Conservation (phyloP, 352 stramenopile species). For the Halophytophthora batemanensis region DNA sequence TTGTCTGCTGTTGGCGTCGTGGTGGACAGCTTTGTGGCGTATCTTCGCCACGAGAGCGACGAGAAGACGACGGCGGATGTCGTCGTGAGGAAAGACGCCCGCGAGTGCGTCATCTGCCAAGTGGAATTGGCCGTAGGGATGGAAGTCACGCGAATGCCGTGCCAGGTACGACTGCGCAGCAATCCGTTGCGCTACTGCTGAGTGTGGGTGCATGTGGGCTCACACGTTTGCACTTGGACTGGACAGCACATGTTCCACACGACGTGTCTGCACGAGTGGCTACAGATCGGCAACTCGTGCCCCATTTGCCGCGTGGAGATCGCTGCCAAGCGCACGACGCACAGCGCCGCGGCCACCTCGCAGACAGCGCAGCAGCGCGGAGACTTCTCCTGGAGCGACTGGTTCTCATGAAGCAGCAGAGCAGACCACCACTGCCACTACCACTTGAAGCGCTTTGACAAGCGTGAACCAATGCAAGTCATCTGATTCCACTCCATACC, state of each 20-base stretch:
- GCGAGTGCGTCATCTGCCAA: constrained; percentile 82
- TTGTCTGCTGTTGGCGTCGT: background rate
- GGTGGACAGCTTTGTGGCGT: constrained; percentile 51
- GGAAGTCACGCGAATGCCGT: constrained; percentile 68
- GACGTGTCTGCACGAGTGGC: constrained; percentile 71
- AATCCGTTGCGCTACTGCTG: background rate
- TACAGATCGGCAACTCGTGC: constrained; percentile 83
- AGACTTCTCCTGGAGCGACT: constrained; percentile 70
- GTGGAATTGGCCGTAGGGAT: constrained; percentile 70
- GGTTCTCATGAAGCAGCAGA: constrained; percentile 57
- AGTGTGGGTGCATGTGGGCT: constrained; percentile 2
- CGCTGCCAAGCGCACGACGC: constrained; percentile 37
- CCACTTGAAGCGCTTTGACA: too few species aligned
- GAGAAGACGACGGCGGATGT: constrained; percentile 37
- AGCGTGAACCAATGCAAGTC: too few species aligned
- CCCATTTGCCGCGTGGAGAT: constrained; percentile 81
- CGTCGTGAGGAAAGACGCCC: constrained; percentile 58
- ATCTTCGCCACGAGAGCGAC: constrained; percentile 30
- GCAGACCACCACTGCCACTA: too few species aligned
- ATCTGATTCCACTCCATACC: too few species aligned
- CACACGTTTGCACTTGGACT: background rate
- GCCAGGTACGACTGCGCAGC: constrained; percentile 33
- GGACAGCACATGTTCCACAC: constrained; percentile 81
- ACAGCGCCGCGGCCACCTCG: constrained; percentile 18
- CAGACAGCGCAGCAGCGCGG: constrained; percentile 46